A percentile compares a stretch with the other conserved stretches of the same genome.
These are phyloP conservation scores for Talaromyces stipitatus DNA, from an alignment of 495 filamentous ascomycete genomes.

Conservation along the genomic window DNA sequence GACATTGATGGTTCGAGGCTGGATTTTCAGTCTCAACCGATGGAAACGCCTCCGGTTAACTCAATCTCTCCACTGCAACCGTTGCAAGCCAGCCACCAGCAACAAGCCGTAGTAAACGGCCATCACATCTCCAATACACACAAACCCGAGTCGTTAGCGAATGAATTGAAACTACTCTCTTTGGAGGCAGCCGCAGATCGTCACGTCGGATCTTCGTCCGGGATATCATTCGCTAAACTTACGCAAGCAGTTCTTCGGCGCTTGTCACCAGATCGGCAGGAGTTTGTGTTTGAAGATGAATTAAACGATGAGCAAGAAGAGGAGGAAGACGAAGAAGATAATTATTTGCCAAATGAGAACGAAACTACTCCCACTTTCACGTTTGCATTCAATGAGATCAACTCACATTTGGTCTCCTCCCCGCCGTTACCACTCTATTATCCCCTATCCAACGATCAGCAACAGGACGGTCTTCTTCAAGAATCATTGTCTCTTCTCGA, in stretches of 20 bases:
- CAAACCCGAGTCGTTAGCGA: slow-evolving; percentile 16
- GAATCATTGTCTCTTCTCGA: slow-evolving; percentile 12
- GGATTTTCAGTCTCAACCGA: background rate
- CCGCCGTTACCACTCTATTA: slow-evolving; percentile 13
- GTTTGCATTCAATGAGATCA: slow-evolving; percentile 10
- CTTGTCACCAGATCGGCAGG: slow-evolving; percentile 39
- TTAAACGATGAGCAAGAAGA: background rate
- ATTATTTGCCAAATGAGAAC: background rate
- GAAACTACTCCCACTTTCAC: slow-evolving; percentile 11
- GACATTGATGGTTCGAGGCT: background rate
- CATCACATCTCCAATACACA: background rate
- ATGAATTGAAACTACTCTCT: slow-evolving; percentile 25
- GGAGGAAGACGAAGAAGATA: slow-evolving; percentile 7
- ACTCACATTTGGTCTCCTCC: slow-evolving; percentile 10
- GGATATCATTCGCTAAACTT: slow-evolving; percentile 29
- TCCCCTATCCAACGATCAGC: background rate
- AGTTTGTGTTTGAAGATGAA: slow-evolving; percentile 26
- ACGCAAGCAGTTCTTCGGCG: slow-evolving; percentile 32
- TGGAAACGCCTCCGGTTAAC: background rate
- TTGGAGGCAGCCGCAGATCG: slow-evolving; percentile 31
- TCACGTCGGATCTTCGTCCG: slow-evolving; percentile 31
- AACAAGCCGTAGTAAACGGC: background rate
- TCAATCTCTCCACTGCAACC: background rate
- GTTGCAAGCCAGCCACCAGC: background rate
- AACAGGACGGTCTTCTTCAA: background rate